Evolutionary conservation across 2,329 filamentous ascomycete genomes (phyloP).

Genomic region (Botrytis fabae): DNA sequence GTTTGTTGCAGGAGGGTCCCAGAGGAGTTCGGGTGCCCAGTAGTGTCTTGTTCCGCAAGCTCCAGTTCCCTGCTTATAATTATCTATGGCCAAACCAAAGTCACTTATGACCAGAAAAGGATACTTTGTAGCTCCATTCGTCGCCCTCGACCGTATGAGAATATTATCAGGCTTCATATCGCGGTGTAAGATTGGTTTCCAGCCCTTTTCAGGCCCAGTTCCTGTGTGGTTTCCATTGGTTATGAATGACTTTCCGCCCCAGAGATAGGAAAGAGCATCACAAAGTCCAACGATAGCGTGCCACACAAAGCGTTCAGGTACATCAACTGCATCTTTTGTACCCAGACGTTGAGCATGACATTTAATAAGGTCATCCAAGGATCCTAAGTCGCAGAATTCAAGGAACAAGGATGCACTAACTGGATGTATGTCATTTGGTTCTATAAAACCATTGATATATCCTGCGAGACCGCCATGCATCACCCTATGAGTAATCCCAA

Average conservation of each 20-base stretch:
- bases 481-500: constrained; percentile 31
- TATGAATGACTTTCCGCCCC: constrained; percentile 26
- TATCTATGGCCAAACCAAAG: constrained; percentile 36
- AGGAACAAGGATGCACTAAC: constrained; percentile 33
- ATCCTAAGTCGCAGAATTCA: constrained; percentile 38
- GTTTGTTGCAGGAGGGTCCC: constrained; percentile 28
- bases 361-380: constrained; percentile 32
- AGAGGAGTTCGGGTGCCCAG: constrained; percentile 34
- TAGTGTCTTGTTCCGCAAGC: constrained; percentile 27
- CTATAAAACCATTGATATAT: constrained; percentile 33
- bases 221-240: constrained; percentile 15
- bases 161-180: constrained; percentile 40
- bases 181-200: constrained; percentile 37
- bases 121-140: constrained; percentile 31
- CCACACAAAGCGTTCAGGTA: constrained; percentile 37
- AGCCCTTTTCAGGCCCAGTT: constrained; percentile 17
- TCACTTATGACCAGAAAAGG: constrained; percentile 37
- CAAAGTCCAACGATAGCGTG: constrained; percentile 35
- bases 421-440: not conserved
- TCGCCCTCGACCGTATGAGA: constrained; percentile 34
- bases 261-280: constrained; percentile 37
- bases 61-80: constrained; percentile 24
- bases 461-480: constrained; percentile 32
- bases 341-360: constrained; percentile 25
- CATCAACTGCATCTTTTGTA: constrained; percentile 5